Base-by-base conservation (phyloP, 768 basidiomycete genomes). In the Calocera viscosa region DNA sequence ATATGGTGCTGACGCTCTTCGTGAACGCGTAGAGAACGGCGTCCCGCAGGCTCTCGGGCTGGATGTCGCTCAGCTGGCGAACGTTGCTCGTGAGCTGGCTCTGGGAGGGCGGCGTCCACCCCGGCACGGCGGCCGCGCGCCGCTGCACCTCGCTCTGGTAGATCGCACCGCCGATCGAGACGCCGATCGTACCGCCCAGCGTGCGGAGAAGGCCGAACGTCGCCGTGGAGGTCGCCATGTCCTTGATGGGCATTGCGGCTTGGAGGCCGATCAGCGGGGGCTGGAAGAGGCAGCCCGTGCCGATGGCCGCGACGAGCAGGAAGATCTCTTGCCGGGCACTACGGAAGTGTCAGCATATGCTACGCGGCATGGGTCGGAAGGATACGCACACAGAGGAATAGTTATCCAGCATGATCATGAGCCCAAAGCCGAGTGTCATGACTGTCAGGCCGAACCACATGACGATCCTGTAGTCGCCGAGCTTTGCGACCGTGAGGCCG, bases 161-260 rank as follows among this genome's bases (percentile, higher is more conserved):
- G 66, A 76, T 71, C 2, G 73, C 72, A 2, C 71, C 70, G 2
- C 69, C 71, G 2, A 73, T 69, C 12, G 71, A 67, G 67, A 76
- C 72, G 11, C 74, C 74, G 22, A 72, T 69, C 0, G 75, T 74
- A 0, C 73, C 73, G n/a, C 70, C 70, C 10, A 72, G 28, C 8
- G 69, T 69, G 3, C 87, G 81, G 69, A 92, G 77, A 72, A 93
- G 86, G 24, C 83, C 82, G 72, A 87, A 88, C 0, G 85, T 84
- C 0, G 82, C 78, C 0, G 90, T 90, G 65, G 84, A 85, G 1
- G 90, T 90, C 1, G 90, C 89, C 89, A 92, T 90, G 69, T 92
- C 89, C 71, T 85, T 86, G 17, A 90, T 72, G 0, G 91, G 91
- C 90, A 94, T 94, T 0, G 90, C 86, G 1, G 90, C 89, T 76